Evolutionary conservation across 345 rosid species (phyloP), one percentile per base, ranked within the genome.

Genomic region (Eucalyptus melliodora): DNA sequence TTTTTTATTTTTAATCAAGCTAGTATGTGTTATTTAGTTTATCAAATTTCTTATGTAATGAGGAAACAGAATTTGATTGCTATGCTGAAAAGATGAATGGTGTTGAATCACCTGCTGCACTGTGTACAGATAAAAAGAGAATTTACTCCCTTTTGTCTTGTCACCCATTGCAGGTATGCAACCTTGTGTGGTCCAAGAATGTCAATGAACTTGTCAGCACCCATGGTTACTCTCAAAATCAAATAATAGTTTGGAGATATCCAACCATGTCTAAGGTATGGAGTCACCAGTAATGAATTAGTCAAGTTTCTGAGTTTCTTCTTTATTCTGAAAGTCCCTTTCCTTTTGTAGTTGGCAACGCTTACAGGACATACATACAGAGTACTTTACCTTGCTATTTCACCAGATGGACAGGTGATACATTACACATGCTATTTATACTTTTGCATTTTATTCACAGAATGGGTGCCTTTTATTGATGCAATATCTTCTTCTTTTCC

Each of bases 121-220:
- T 77, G 83, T 77, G 30, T 26, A 12, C 83, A 40, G 9, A 21
- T 44, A 21, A 40, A 37, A 77, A 77, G 83, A 77, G 47, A 77
- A 77, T 21, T 77, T 2, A 77, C 47, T 77, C 83, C 47, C 9
- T 77, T 55, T 50, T 87, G 51, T 89, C 80, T 83, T 21, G 49
- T 89, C 80, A 24, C 9, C 26, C 50, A 34, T 89, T 69, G 83
- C 93, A 98, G 99, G 99, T 98, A 55, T 97, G 99, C 95, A 97
- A 97, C 93, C 96, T 98, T 90, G 99, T 92, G 72, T 98, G 99
- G 99, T 97, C 99, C 56, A 98, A 97, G 94, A 98, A 98, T 90
- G 99, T 95, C 60, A 98, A 98, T 87, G 99, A 98, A 93, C 97
- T 98, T 62, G 99, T 98, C 90, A 98, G 99, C 93, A 97, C 99